Evolutionary conservation across 805 yeast species (phyloP).

Genomic region (Candida oleophila): DNA sequence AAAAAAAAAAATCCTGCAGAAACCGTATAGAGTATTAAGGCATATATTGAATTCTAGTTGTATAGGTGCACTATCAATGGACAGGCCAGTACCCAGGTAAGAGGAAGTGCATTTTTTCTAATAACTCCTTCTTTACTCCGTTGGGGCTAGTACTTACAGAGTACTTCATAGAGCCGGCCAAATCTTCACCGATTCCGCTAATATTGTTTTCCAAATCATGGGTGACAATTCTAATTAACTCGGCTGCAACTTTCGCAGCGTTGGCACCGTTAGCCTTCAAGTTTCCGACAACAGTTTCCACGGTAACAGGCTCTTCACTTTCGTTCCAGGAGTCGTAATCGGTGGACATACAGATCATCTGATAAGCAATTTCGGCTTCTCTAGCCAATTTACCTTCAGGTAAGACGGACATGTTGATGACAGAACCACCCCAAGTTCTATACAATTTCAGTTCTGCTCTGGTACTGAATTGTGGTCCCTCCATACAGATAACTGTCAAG

Average conservation of each 20-base stretch:
- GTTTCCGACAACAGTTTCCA: slow-evolving; percentile 93
- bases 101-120: slow-evolving; percentile 78
- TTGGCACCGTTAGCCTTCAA: slow-evolving; percentile 82
- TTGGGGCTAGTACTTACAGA: slow-evolving; percentile 75
- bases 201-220: slow-evolving; percentile 53
- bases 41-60: background rate
- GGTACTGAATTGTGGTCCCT: slow-evolving; percentile 97
- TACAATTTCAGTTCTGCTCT: slow-evolving; percentile 93
- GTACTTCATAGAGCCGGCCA: slow-evolving; percentile 74
- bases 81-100: slow-evolving; percentile 89
- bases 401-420: slow-evolving; percentile 93
- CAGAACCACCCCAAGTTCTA: slow-evolving; percentile 85
- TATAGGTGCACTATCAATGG: slow-evolving; percentile 8
- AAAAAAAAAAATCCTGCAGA: background rate
- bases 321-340: slow-evolving; percentile 99
- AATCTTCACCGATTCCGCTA: slow-evolving; percentile 60
- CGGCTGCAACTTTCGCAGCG: slow-evolving; percentile 75
- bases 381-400: slow-evolving; percentile 98
- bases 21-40: background rate
- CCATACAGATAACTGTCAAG: slow-evolving; percentile 91
- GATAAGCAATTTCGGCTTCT: slow-evolving; percentile 96
- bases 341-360: slow-evolving; percentile 98
- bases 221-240: slow-evolving; percentile 66
- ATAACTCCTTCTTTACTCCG: slow-evolving; percentile 70
- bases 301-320: slow-evolving; percentile 93